phyloP scores from a whole-genome alignment of 1,284 basidiomycete genomes.

The Earliella scabrosa region DNA sequence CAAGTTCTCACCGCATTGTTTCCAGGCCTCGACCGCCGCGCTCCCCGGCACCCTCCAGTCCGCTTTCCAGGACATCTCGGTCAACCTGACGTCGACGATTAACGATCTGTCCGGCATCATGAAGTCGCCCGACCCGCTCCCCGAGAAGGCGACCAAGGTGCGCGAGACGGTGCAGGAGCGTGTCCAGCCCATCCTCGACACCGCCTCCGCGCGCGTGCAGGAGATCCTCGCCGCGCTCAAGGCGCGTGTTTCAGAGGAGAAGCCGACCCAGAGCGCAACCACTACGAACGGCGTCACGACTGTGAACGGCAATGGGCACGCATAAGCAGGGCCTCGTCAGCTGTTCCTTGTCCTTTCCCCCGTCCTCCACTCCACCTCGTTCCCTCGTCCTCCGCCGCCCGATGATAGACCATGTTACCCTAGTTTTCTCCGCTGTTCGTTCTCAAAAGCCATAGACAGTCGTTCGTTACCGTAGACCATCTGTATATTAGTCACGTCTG shows the following conservation, averaged over 20 bases:
- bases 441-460: slow-evolving; percentile 16
- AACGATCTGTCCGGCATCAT: slow-evolving; percentile 56
- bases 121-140: slow-evolving; percentile 55
- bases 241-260: slow-evolving; percentile 33
- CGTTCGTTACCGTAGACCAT: slow-evolving; percentile 17
- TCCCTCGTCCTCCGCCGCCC: neutral
- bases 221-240: slow-evolving; percentile 36
- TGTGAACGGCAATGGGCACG: slow-evolving; percentile 19
- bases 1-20: slow-evolving; percentile 7
- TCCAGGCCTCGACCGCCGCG: slow-evolving; percentile 54
- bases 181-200: slow-evolving; percentile 60
- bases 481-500: slow-evolving; percentile 21
- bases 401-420: slow-evolving; percentile 3
- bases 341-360: neutral
- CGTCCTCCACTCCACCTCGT: neutral
- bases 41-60: slow-evolving; percentile 61
- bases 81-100: slow-evolving; percentile 51
- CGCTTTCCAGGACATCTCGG: slow-evolving; percentile 48
- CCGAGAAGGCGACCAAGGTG: slow-evolving; percentile 63
- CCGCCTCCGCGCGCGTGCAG: slow-evolving; percentile 36
- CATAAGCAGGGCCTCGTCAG: neutral
- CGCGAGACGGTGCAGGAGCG: slow-evolving; percentile 59
- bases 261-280: slow-evolving; percentile 21
- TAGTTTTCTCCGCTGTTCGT: neutral
- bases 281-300: slow-evolving; percentile 17